A percentile compares a stretch with the other conserved stretches of the same genome.
phyloP scores from a whole-genome alignment of 495 filamentous ascomycete species.

The Aspergillus bertholletiae region DNA sequence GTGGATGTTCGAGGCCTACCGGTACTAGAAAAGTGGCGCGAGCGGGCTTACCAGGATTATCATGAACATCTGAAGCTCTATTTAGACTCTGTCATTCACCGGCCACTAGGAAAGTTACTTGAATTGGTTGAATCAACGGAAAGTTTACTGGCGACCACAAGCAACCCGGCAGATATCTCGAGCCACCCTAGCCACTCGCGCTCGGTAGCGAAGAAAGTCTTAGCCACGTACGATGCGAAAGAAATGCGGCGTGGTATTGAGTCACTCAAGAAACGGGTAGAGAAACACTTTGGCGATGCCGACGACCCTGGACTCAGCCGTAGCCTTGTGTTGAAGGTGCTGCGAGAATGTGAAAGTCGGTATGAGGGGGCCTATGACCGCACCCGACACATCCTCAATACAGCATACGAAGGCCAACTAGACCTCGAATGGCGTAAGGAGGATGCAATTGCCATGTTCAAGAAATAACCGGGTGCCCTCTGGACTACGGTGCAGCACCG shows the following conservation, averaged over 20 bases:
- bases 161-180: constrained; percentile 52
- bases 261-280: constrained; percentile 79
- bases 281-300: constrained; percentile 92
- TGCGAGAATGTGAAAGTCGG: constrained; percentile 74
- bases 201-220: constrained; percentile 75
- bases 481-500: constrained; percentile 6
- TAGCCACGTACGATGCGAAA: constrained; percentile 73
- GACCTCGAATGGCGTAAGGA: constrained; percentile 61
- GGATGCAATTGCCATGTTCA: constrained; percentile 53
- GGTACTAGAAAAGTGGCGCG: constrained; percentile 76
- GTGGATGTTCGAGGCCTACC: constrained; percentile 70
- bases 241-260: constrained; percentile 84
- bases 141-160: constrained; percentile 52
- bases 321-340: constrained; percentile 70
- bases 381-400: constrained; percentile 57
- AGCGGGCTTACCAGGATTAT: constrained; percentile 72
- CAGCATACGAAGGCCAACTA: constrained; percentile 62
- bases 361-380: constrained; percentile 73
- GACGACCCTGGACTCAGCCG: constrained; percentile 68
- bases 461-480: constrained; percentile 30
- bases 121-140: constrained; percentile 87
- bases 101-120: constrained; percentile 83
- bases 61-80: constrained; percentile 87
- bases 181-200: constrained; percentile 75
- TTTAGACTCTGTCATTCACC: constrained; percentile 78